phyloP scores from a whole-genome alignment of 164 flowering plant species.

The Vitis rotundifolia region DNA sequence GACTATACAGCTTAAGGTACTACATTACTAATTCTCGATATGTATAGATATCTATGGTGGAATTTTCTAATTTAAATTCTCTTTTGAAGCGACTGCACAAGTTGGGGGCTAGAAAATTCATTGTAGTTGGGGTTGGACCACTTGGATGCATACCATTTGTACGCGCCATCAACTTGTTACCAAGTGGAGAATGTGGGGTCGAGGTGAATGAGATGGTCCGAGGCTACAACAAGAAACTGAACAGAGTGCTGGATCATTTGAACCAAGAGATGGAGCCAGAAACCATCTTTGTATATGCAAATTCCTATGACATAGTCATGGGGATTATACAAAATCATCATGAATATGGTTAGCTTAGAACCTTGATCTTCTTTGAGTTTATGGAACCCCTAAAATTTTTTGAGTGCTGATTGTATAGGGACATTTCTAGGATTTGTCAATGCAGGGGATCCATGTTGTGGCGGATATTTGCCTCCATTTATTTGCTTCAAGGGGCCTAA shows the following conservation, averaged over 20 bases:
- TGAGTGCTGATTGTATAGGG: not conserved
- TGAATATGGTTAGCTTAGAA: conserved; percentile 41
- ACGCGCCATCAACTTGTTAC: conserved; percentile 43
- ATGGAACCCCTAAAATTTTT: no score
- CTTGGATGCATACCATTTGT: conserved; percentile 79
- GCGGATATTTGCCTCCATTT: conserved; percentile 59
- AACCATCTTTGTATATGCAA: conserved; percentile 52
- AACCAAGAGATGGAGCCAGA: conserved; percentile 44
- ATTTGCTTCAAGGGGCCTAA: conserved; percentile 37
- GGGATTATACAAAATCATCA: conserved; percentile 36
- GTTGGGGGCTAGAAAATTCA: conserved; percentile 57
- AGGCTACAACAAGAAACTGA: conserved; percentile 49
- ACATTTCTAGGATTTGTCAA: conserved; percentile 47
- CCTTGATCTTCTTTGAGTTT: not conserved
- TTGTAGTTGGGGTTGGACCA: conserved; percentile 64
- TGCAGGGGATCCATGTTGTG: conserved; percentile 57
- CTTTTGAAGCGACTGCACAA: conserved; percentile 42
- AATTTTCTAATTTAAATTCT: not conserved
- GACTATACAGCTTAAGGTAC: conserved; percentile 64
- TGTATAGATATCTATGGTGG: not conserved
- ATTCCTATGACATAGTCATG: conserved; percentile 44
- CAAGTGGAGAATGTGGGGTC: conserved; percentile 38
- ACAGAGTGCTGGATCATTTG: conserved; percentile 21
- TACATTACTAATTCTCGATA: not conserved
- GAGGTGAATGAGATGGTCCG: conserved; percentile 39